phyloP scores from a whole-genome alignment of 148 eudicot genomes.

The Gaultheria prostrata region DNA sequence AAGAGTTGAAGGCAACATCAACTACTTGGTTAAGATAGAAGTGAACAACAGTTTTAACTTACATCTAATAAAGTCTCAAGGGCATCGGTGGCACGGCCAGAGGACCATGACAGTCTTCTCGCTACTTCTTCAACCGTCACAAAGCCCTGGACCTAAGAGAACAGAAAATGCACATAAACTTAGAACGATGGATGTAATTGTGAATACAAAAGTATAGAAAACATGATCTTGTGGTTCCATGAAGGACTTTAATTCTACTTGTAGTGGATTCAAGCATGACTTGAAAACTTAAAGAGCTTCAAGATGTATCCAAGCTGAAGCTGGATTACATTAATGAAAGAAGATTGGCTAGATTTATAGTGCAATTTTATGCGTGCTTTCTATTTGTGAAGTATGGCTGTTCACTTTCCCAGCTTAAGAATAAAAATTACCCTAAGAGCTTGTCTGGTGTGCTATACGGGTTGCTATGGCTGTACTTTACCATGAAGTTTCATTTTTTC shows the following conservation, averaged over 20 bases:
- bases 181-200: neutral
- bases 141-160: slow-evolving; percentile 72
- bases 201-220: neutral
- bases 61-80: slow-evolving; percentile 83
- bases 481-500: neutral
- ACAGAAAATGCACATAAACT: slow-evolving; percentile 7
- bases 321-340: neutral
- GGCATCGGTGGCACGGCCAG: slow-evolving; percentile 94
- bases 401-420: neutral
- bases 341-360: neutral
- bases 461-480: neutral
- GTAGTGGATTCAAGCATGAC: neutral
- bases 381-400: too few species aligned
- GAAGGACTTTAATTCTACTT: neutral
- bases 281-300: neutral
- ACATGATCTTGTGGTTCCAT: neutral
- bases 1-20: neutral
- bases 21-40: neutral
- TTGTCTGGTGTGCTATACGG: neutral
- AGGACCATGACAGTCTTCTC: slow-evolving; percentile 76
- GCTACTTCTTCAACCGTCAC: slow-evolving; percentile 87
- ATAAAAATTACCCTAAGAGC: neutral
- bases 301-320: neutral
- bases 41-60: slow-evolving; percentile 22
- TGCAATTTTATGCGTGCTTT: neutral